Evolutionary conservation across 2,329 filamentous ascomycete species (phyloP).

Genomic region (Fusarium paranaense): DNA sequence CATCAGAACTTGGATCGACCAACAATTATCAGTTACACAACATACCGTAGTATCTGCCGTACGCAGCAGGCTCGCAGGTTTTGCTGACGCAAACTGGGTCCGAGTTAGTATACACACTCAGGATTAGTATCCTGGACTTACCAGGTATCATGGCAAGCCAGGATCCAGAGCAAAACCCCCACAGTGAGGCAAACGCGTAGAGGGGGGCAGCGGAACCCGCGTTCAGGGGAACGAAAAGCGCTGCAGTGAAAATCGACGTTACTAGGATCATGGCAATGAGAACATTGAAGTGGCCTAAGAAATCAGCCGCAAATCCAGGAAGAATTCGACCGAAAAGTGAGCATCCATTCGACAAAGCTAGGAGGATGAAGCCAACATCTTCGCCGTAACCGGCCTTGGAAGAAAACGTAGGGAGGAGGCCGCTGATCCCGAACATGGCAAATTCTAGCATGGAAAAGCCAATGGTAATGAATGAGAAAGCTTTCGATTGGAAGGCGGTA

Average conservation of each 20-base stretch:
- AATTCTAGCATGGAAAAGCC: slow-evolving; percentile 58
- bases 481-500: slow-evolving; percentile 49
- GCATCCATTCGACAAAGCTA: slow-evolving; percentile 55
- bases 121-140: background rate
- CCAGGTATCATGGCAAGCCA: slow-evolving; percentile 52
- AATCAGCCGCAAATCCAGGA: slow-evolving; percentile 54
- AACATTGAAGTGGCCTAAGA: slow-evolving; percentile 55
- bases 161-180: slow-evolving; percentile 58
- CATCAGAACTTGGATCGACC: too few species aligned
- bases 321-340: slow-evolving; percentile 55
- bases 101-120: background rate
- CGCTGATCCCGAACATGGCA: slow-evolving; percentile 57
- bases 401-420: slow-evolving; percentile 57
- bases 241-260: slow-evolving; percentile 51
- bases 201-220: slow-evolving; percentile 47
- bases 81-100: slow-evolving; percentile 54
- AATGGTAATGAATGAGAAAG: slow-evolving; percentile 52
- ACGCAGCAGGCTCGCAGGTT: slow-evolving; percentile 55
- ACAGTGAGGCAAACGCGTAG: slow-evolving; percentile 55
- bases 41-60: slow-evolving; percentile 52
- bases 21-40: background rate
- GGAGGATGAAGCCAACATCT: slow-evolving; percentile 54
- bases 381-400: slow-evolving; percentile 43
- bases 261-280: slow-evolving; percentile 28
- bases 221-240: slow-evolving; percentile 54